phyloP scores from a whole-genome alignment of 371 early-diverging fungal genomes.

The Entomophthora muscae region DNA sequence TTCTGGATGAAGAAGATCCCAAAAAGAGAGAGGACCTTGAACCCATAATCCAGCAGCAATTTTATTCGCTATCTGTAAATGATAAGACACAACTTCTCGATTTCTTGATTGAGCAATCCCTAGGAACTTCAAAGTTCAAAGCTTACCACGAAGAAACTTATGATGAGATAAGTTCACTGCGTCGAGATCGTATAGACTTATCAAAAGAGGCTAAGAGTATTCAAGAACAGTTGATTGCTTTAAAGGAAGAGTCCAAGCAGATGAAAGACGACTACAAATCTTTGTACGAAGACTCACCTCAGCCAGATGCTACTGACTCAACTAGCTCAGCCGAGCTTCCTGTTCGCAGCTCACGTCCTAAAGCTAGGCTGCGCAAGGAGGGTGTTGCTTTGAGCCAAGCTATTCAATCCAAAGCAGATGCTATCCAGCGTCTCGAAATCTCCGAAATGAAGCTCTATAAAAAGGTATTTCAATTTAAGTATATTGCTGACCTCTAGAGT shows the following conservation, averaged over 20 bases:
- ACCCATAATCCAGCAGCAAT: background rate
- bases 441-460: background rate
- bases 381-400: background rate
- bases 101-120: background rate
- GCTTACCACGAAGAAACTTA: background rate
- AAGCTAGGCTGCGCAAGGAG: background rate
- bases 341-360: background rate
- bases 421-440: background rate
- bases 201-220: background rate
- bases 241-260: background rate
- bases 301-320: background rate
- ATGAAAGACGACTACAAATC: background rate
- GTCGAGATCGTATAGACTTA: background rate
- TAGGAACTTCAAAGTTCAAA: conserved; percentile 1
- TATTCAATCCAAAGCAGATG: background rate
- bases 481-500: too few species aligned
- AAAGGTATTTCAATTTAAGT: background rate
- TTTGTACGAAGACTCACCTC: background rate
- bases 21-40: background rate
- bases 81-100: background rate
- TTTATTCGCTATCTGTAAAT: background rate
- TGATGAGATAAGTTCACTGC: background rate
- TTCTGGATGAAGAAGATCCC: background rate
- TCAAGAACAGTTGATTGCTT: background rate
- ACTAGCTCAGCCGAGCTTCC: background rate